Evolutionary conservation across 2,329 filamentous ascomycete genomes (phyloP), one percentile per base, ranked within the genome.

Genomic region (Claviceps capensis): DNA sequence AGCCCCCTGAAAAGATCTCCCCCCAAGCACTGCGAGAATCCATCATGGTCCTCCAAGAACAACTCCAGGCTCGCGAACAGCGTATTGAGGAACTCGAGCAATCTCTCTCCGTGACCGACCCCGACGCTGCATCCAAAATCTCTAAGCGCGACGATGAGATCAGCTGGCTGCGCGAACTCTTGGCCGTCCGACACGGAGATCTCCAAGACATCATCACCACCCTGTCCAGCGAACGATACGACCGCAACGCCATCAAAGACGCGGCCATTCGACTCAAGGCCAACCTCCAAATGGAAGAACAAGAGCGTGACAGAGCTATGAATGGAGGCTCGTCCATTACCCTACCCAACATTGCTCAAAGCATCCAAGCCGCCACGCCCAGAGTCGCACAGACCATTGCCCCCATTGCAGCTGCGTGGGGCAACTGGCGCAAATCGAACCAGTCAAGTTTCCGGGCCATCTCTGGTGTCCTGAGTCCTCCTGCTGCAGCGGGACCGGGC

Each of bases 281-380:
- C 14, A 96, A 95, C 62, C 75, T 98, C 38, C 88, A 97, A 65
- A 98, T 98, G 93, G 91, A 98, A 67, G 87, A 94, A 64, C 88
- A 95, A 65, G 90, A 96, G 69, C 87, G 88, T 49, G 91, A 97
- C 67, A 80, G 93, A 54, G 83, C 88, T 1, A 78, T 87, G 69
- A 82, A 85, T 51, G 83, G 83, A 47, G 79, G 79, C 14, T 85
- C 81, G 7, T 73, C 79, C 30, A 75, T 83, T 55, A 79, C 75
- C 51, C 74, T 93, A 59, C 86, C 87, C 4, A 87, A 86, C 42
- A 78, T 95, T 43, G 85, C 88, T 1, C 84, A 85, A 47, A 79
- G 87, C 36, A 82, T 90, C 47, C 81, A 90, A 56, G 84, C 87
- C 11, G 82, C 84, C 5, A 86, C 88, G 2, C 91, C 90, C 4